Conservation (phyloP, 2,329 filamentous ascomycete species). For the Pochonia chlamydosporia region DNA sequence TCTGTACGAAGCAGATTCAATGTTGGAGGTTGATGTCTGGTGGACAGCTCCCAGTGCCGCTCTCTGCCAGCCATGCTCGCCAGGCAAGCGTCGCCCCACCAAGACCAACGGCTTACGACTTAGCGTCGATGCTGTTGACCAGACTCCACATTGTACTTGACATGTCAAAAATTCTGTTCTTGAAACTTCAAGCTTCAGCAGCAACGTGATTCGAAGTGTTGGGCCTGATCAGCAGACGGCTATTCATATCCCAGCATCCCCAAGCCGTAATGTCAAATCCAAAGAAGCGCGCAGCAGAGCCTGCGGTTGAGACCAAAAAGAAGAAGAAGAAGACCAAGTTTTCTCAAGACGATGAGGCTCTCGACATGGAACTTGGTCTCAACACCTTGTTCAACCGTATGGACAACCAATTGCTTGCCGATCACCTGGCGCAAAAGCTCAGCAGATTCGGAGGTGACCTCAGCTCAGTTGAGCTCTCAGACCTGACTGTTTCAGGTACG, state of each 20-base stretch:
- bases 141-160: neutral
- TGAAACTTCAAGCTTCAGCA: neutral
- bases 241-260: neutral
- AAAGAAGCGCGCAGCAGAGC: slow-evolving; percentile 52
- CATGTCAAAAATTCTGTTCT: neutral
- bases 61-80: too few species aligned
- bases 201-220: too few species aligned
- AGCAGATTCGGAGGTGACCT: slow-evolving; percentile 73
- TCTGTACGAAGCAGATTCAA: too few species aligned
- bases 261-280: slow-evolving; percentile 30
- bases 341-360: slow-evolving; percentile 47
- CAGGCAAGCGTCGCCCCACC: too few species aligned
- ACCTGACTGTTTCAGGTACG: slow-evolving; percentile 72
- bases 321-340: slow-evolving; percentile 50
- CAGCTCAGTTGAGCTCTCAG: slow-evolving; percentile 77
- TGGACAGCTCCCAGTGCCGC: too few species aligned
- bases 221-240: too few species aligned
- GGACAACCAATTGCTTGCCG: slow-evolving; percentile 76
- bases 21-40: too few species aligned
- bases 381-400: slow-evolving; percentile 78
- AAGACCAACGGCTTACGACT: too few species aligned
- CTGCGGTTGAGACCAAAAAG: slow-evolving; percentile 32
- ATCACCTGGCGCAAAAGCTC: slow-evolving; percentile 77
- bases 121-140: too few species aligned
- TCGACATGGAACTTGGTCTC: slow-evolving; percentile 66